phyloP scores from a whole-genome alignment of 208 protist genomes.

The Borovskyia barvae region DNA sequence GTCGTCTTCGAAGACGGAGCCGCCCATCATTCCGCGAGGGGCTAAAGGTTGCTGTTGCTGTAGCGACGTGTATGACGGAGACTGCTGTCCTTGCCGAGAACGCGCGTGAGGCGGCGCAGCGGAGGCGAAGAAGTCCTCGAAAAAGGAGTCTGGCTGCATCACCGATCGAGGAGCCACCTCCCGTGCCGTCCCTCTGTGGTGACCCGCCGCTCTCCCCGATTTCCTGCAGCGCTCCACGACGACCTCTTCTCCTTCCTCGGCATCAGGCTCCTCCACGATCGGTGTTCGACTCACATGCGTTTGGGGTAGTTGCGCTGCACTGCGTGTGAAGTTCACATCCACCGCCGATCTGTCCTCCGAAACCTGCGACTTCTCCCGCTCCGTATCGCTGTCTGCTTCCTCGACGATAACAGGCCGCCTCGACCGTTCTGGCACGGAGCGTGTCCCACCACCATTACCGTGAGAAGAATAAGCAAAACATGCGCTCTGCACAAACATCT shows the following conservation, averaged over 20 bases:
- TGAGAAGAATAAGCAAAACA: constrained; percentile 8
- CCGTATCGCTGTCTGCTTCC: background rate
- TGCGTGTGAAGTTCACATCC: too few relatives aligned
- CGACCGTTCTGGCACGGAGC: background rate
- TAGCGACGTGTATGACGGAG: background rate
- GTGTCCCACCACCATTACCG: background rate
- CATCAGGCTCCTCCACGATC: constrained; percentile 48
- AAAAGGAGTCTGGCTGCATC: background rate
- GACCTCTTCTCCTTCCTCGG: constrained; percentile 11
- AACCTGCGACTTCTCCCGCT: background rate
- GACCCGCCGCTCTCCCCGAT: too few relatives aligned
- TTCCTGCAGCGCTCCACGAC: background rate
- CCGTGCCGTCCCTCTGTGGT: too few relatives aligned
- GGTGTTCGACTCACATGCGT: background rate
- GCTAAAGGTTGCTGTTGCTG: background rate
- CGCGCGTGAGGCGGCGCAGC: background rate
- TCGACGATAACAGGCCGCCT: constrained; percentile 12
- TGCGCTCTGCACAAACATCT: constrained; percentile 7
- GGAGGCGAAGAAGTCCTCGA: background rate
- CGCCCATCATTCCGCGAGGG: background rate
- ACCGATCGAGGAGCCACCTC: too few relatives aligned
- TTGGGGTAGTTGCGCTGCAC: background rate
- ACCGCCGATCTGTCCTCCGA: too few relatives aligned
- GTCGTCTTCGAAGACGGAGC: constrained; percentile 10
- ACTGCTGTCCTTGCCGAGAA: too few relatives aligned